A percentile compares a stretch with the other conserved stretches of the same genome.
Evolutionary conservation across 805 yeast genomes (phyloP).

Genomic region (Candida rishiriensis): DNA sequence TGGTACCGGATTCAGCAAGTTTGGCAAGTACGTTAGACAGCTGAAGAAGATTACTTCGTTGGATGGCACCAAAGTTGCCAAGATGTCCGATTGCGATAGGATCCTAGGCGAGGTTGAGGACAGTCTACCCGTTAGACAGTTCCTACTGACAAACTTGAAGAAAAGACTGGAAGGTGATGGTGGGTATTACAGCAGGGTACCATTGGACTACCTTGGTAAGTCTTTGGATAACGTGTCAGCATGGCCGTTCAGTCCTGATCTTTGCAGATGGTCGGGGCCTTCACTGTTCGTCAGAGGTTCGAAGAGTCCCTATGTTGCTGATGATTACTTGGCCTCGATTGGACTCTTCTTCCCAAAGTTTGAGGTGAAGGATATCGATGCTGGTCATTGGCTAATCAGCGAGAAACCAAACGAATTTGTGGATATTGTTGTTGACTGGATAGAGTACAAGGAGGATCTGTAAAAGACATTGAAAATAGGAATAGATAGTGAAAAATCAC

Average conservation of each 20-base stretch:
- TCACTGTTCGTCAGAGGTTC: constrained; percentile 77
- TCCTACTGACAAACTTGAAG: constrained; percentile 62
- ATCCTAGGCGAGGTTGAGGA: constrained; percentile 60
- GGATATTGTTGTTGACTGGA: constrained; percentile 54
- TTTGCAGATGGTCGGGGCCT: constrained; percentile 62
- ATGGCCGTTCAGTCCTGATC: constrained; percentile 66
- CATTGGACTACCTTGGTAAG: constrained; percentile 64
- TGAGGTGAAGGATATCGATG: constrained; percentile 65
- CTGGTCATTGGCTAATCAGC: constrained; percentile 92
- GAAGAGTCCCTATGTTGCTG: constrained; percentile 72
- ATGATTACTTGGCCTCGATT: constrained; percentile 69
- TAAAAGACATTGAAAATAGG: not conserved
- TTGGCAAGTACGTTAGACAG: constrained; percentile 62
- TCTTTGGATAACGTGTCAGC: constrained; percentile 63
- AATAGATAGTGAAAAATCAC: no score
- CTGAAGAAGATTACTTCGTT: constrained; percentile 46
- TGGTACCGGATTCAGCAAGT: constrained; percentile 38
- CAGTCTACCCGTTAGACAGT: constrained; percentile 60
- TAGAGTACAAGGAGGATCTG: constrained; percentile 37
- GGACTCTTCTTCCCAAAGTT: constrained; percentile 78
- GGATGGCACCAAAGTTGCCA: constrained; percentile 38
- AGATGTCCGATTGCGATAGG: constrained; percentile 64
- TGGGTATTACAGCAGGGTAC: constrained; percentile 51
- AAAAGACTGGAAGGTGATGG: constrained; percentile 36
- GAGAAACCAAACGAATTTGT: constrained; percentile 81